Evolutionary conservation across 108 stramenopile species (phyloP).

Genomic region (Skeletonema costatum): DNA sequence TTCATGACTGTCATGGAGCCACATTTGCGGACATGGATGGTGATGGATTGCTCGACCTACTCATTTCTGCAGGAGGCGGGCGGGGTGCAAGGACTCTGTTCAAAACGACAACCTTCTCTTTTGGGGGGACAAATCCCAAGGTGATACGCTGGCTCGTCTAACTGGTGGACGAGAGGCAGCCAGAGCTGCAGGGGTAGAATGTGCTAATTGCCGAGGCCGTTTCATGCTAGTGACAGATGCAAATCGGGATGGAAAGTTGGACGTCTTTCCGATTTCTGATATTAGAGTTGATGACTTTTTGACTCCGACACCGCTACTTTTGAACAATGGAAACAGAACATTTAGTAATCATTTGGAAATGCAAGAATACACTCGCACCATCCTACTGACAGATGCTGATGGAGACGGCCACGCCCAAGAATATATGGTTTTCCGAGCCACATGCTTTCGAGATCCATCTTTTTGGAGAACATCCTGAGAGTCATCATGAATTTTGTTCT

Average conservation of each 20-base stretch:
- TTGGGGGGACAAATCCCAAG: neutral
- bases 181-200: neutral
- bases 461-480: neutral
- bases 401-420: neutral
- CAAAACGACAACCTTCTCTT: neutral
- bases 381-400: slow-evolving; percentile 3
- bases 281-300: neutral
- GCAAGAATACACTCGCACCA: slow-evolving; percentile 2
- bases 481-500: neutral
- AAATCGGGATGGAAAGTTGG: neutral
- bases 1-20: neutral
- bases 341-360: neutral
- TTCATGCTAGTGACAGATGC: neutral
- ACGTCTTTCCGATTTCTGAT: neutral
- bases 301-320: neutral
- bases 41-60: slow-evolving; percentile 1
- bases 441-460: neutral
- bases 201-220: neutral
- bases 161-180: neutral
- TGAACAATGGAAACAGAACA: slow-evolving; percentile 1
- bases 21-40: slow-evolving; percentile 7
- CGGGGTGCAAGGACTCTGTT: neutral
- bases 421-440: slow-evolving; percentile 1
- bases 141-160: neutral
- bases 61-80: neutral